Evolutionary conservation across 176 grass and related monocot species (phyloP), one percentile per base, ranked within the genome.

Genomic region (Cenchrus americanus): DNA sequence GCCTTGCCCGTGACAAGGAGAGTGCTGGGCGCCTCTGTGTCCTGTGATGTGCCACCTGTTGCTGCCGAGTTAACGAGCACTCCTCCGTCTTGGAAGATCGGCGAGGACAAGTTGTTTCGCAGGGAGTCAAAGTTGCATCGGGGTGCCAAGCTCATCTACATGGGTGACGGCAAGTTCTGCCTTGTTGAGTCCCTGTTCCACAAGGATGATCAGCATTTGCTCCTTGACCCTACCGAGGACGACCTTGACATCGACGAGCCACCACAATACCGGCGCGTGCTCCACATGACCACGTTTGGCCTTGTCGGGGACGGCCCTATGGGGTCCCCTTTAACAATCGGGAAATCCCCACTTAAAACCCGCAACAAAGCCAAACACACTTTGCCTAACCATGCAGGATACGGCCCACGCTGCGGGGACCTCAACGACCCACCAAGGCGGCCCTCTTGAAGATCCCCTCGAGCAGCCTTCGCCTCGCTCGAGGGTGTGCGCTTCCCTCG

Each of bases 151-250:
- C 26, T 85, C 0, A 8, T 85, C 6, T 61, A 79, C 54, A 79
- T 63, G 76, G 84, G 84, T 5, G 64, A 55, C 9, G 27, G 55
- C 53, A 79, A 12, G 26, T 79, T 85, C 14, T 62, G 55, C 55
- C 14, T 79, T 19, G 26, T 79, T 0, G 66, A 85, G 54, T 51
- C 46, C 3, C 1, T 6, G 27, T 40, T 34, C 26, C 53, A 49
- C 75, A 10, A 71, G 66, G 75, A 49, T 21, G 54, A 78, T 8
- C 14, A 37, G 2, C 6, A 65, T 32, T 15, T 65, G 5, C 5
- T 8, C 10, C 14, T 3, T 15, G 72, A 37, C 8, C 26, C 15
- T 32, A 6, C 50, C 0, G 37, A 8, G 27, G 26, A 9, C 43
- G 43, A 44, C 43, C 43, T 44, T 44, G 43, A 44, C 43, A 44